Conservation (phyloP, 192 early-diverging fungal species). For the Phycomyces nitens region DNA sequence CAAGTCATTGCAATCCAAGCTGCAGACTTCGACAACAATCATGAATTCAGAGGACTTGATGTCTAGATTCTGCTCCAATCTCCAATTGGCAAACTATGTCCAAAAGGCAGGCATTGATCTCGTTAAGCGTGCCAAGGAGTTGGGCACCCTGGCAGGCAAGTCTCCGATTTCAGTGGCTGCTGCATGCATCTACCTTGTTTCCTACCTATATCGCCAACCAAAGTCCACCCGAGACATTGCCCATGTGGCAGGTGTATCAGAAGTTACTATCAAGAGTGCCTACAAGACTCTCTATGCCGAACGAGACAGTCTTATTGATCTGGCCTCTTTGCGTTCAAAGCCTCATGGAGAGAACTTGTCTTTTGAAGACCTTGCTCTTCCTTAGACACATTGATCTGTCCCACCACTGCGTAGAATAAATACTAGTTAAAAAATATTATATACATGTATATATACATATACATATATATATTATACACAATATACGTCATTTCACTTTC, state of each 20-base stretch:
- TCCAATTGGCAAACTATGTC: slow-evolving; percentile 66
- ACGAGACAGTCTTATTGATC: slow-evolving; percentile 52
- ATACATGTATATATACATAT: too few relatives aligned
- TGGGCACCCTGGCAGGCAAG: slow-evolving; percentile 86
- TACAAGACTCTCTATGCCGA: slow-evolving; percentile 69
- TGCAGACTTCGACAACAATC: slow-evolving; percentile 54
- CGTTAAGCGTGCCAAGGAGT: slow-evolving; percentile 65
- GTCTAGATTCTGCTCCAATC: slow-evolving; percentile 77
- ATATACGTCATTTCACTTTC: neutral
- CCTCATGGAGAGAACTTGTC: slow-evolving; percentile 27
- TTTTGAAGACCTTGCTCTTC: slow-evolving; percentile 40
- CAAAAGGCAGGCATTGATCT: slow-evolving; percentile 72
- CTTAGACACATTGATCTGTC: slow-evolving; percentile 17
- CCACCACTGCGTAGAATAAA: too few relatives aligned
- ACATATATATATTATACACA: too few relatives aligned
- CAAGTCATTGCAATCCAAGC: slow-evolving; percentile 59
- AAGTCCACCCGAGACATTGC: slow-evolving; percentile 79
- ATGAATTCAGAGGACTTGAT: slow-evolving; percentile 75
- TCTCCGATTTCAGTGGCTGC: slow-evolving; percentile 91
- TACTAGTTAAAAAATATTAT: too few relatives aligned
- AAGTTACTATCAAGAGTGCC: slow-evolving; percentile 91
- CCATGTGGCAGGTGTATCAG: slow-evolving; percentile 84
- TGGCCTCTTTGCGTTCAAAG: slow-evolving; percentile 38
- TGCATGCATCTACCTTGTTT: slow-evolving; percentile 86
- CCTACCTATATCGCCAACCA: slow-evolving; percentile 64